A percentile compares a stretch with the other conserved stretches of the same genome.
Conservation (phyloP, 2,329 filamentous ascomycete genomes). For the Chrysosporium queenslandicum region DNA sequence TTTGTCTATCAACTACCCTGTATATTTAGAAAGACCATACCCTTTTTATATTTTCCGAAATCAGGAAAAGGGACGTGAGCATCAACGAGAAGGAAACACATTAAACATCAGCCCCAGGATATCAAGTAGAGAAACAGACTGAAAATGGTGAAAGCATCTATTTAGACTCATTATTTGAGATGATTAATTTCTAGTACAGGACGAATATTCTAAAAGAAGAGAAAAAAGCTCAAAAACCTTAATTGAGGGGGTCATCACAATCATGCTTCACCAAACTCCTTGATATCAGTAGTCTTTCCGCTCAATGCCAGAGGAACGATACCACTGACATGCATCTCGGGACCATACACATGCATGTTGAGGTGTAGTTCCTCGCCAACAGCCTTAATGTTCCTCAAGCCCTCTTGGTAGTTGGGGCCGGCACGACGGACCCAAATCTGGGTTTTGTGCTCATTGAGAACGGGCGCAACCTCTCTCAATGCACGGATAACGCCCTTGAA, state of each 20-base stretch:
- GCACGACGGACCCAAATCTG: constrained; percentile 91
- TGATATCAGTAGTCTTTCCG: constrained; percentile 51
- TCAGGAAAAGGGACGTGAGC: neutral
- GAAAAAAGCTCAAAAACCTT: neutral
- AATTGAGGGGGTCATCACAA: constrained; percentile 4
- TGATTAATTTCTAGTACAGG: constrained; percentile 9
- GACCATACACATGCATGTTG: constrained; percentile 83
- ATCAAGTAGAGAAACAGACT: neutral
- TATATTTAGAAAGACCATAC: too few species aligned
- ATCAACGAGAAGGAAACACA: neutral
- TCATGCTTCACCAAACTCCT: constrained; percentile 46
- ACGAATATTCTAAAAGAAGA: constrained; percentile 6
- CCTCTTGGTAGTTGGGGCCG: constrained; percentile 98
- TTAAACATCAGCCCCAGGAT: neutral
- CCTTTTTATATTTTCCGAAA: too few species aligned
- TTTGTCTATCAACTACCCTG: neutral
- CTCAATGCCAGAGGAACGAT: constrained; percentile 85
- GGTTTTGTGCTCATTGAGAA: constrained; percentile 89
- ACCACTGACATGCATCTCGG: constrained; percentile 81
- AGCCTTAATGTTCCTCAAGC: constrained; percentile 98
- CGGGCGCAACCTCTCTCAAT: constrained; percentile 75
- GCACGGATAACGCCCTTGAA: constrained; percentile 99
- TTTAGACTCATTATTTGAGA: constrained; percentile 7
- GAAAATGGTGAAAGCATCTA: constrained; percentile 1
- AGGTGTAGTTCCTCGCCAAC: constrained; percentile 89